Conservation (phyloP, 2,329 filamentous ascomycete genomes). For the Cytospora paraplurivora region DNA sequence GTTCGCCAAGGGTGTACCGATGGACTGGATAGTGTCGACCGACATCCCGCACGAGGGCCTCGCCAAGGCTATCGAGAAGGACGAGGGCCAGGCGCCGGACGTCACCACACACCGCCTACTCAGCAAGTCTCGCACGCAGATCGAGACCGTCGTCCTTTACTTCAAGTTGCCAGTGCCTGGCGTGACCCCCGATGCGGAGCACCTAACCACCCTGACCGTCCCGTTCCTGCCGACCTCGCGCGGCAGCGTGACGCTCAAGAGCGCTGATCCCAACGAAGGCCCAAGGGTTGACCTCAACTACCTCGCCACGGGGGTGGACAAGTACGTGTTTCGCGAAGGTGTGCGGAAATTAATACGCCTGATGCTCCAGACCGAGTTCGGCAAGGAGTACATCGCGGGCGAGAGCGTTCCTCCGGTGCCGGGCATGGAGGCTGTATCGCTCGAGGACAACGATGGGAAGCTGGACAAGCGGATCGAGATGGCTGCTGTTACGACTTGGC, state of each 20-base stretch:
- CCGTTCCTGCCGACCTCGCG: conserved; percentile 35
- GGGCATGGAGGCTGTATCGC: conserved; percentile 30
- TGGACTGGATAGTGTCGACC: conserved; percentile 30
- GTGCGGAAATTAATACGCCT: conserved; percentile 34
- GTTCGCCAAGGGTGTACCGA: conserved; percentile 29
- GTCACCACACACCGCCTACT: background rate
- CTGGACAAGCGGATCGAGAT: conserved; percentile 34
- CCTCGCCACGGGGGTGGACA: background rate
- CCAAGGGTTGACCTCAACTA: conserved; percentile 38
- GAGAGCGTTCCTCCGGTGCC: conserved; percentile 31
- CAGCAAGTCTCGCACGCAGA: conserved; percentile 15
- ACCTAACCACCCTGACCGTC: conserved; percentile 31
- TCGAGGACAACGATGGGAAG: conserved; percentile 34
- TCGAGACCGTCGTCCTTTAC: conserved; percentile 35
- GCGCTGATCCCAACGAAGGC: conserved; percentile 28
- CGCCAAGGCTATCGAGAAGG: conserved; percentile 29
- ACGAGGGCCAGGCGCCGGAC: conserved; percentile 31
- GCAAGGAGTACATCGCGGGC: conserved; percentile 35
- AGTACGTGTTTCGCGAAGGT: conserved; percentile 36
- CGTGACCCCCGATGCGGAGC: conserved; percentile 30
- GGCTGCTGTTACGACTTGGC: conserved; percentile 32
- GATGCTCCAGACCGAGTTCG: conserved; percentile 30
- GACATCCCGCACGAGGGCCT: conserved; percentile 4
- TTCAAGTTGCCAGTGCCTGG: conserved; percentile 22
- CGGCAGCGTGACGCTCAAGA: conserved; percentile 35